Conservation (phyloP, 2,329 filamentous ascomycete genomes). For the Aspergillus costaricaensis region DNA sequence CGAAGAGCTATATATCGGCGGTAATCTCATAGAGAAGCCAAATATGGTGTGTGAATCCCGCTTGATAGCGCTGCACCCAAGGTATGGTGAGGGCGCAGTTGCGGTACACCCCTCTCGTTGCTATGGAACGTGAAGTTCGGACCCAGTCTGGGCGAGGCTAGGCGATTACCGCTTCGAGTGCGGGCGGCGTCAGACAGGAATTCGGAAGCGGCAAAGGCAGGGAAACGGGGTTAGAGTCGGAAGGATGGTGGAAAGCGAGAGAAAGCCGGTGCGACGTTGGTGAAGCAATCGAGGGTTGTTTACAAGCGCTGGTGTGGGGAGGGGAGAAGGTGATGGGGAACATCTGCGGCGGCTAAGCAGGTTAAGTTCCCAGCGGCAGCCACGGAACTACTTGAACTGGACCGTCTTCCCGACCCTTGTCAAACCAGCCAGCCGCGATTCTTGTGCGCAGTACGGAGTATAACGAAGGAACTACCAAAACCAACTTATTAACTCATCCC, state of each 20-base stretch:
- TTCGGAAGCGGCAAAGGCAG: neutral
- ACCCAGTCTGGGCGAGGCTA: neutral
- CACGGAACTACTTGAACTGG: slow-evolving; percentile 4
- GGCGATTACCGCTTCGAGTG: slow-evolving; percentile 1
- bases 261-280: neutral
- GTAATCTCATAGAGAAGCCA: slow-evolving; percentile 31
- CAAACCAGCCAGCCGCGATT: neutral
- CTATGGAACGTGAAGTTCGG: slow-evolving; percentile 2
- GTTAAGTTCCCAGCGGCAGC: slow-evolving; percentile 3
- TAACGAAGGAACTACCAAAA: no score
- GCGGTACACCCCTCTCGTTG: slow-evolving; percentile 17
- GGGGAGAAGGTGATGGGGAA: slow-evolving; percentile 8
- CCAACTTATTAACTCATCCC: neutral
- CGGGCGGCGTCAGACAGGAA: neutral
- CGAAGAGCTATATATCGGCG: slow-evolving; percentile 22
- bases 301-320: slow-evolving; percentile 16
- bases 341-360: slow-evolving; percentile 13
- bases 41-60: neutral
- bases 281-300: slow-evolving; percentile 7
- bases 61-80: slow-evolving; percentile 18
- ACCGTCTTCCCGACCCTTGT: neutral
- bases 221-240: neutral
- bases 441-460: neutral
- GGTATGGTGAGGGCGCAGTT: slow-evolving; percentile 15
- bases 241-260: slow-evolving; percentile 2